These are phyloP conservation scores for Exophiala bonariae DNA, from an alignment of 2,329 filamentous ascomycete species.

Conservation along the genomic window DNA sequence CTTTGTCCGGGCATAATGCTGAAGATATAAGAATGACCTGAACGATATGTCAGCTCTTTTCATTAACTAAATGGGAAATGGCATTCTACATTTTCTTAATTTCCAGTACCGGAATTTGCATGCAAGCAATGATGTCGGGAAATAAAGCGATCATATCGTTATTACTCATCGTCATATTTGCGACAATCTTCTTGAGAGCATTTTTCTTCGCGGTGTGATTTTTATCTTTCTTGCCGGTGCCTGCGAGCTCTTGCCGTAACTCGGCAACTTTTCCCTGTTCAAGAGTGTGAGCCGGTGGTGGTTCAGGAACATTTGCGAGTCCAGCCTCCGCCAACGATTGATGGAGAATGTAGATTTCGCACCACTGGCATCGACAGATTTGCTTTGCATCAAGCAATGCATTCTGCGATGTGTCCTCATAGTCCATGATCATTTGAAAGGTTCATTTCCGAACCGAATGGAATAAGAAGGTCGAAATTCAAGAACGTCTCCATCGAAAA, in stretches of 20 bases:
- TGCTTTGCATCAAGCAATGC: neutral
- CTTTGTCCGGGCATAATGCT: constrained; percentile 94
- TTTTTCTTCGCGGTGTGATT: constrained; percentile 95
- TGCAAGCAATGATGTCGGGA: constrained; percentile 90
- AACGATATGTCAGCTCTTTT: constrained; percentile 5
- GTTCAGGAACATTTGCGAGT: constrained; percentile 1
- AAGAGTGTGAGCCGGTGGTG: constrained; percentile 4
- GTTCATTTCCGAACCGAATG: no score
- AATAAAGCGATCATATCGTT: constrained; percentile 99
- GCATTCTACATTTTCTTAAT: constrained; percentile 93
- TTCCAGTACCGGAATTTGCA: constrained; percentile 90
- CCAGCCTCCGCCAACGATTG: constrained; percentile 1
- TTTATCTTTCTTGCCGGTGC: constrained; percentile 96
- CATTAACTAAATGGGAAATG: no score
- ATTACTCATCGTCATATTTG: constrained; percentile 99
- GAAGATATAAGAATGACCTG: constrained; percentile 96
- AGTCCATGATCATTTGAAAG: no score
- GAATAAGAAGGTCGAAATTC: no score
- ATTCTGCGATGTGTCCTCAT: no score
- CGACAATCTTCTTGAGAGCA: constrained; percentile 97
- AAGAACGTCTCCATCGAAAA: no score
- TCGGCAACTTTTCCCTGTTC: constrained; percentile 97
- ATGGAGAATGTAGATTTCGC: neutral
- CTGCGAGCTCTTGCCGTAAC: constrained; percentile 89
- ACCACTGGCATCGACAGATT: neutral